Base-by-base conservation (phyloP, 495 filamentous ascomycete species). In the Hyaloscypha finlandica region DNA sequence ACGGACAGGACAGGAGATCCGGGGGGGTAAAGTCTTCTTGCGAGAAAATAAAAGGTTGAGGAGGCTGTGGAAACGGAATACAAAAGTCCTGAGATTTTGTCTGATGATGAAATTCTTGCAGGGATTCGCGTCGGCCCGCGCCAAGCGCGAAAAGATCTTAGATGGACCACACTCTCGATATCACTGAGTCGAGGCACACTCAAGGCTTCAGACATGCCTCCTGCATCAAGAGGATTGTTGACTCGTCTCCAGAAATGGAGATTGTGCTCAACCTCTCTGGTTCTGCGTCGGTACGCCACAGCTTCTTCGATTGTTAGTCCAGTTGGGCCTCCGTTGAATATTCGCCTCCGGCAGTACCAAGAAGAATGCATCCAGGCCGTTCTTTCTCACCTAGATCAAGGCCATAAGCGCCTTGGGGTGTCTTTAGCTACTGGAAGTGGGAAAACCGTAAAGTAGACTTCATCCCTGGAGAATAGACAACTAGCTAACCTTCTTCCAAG, bases 351-450 rank as follows among this genome's bases (percentile, higher is more conserved):
- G 60, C 76, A 88, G 64, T 94, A 94, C 71, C 91, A 94, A 71
- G 90, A 94, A 79, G 92, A 94, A 81, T 93, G 93, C 75, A 96
- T 99, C 64, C 87, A 94, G 71, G 85, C 94, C 1, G 91, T 99
- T 11, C 78, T 98, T 16, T 75, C 81, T 2, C 84, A 93, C 62
- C 71, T 98, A 3, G 75, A 86, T 6, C 74, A 87, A 31, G 96
- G 95, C 4, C 86, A 94, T 71, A 90, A 89, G 68, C 86, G 95
- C 11, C 77, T 98, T 8, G 96, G 93, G 0, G 83, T 99, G 6
- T 98, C 95, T 0, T 74, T 99, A 55, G 95, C 95, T 11, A 98
- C 95, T 6, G 95, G 95, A 1, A 84, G 90, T 66, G 95, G 95
- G 4, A 99, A 99, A 75, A 99, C 95, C 4, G 93, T 92, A 78